Conservation (phyloP, 371 early-diverging fungal genomes). For the Mortierella polycephala region DNA sequence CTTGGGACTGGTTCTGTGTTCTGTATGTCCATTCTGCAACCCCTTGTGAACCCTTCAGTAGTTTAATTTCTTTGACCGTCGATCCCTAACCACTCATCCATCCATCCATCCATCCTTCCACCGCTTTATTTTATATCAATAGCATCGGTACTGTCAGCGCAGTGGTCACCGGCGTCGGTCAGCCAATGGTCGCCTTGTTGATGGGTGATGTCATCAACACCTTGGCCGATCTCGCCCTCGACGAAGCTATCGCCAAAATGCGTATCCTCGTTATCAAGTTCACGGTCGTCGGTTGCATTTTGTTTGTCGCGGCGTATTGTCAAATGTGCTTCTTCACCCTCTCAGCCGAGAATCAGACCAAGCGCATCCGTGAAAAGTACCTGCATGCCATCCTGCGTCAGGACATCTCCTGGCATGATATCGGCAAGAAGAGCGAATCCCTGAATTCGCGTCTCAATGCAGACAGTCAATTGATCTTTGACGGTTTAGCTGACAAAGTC, state of each 20-base stretch:
- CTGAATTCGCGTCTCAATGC: conserved; percentile 81
- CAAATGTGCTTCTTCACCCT: conserved; percentile 62
- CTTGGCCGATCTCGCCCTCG: conserved; percentile 24
- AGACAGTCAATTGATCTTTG: conserved; percentile 84
- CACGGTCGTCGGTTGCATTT: conserved; percentile 61
- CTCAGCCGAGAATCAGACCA: conserved; percentile 61
- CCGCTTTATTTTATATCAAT: not conserved
- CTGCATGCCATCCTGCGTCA: conserved; percentile 87
- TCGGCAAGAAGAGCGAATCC: conserved; percentile 74
- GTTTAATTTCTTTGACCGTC: not conserved
- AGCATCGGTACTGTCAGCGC: conserved; percentile 46
- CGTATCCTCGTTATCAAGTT: conserved; percentile 47
- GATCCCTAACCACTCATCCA: not conserved
- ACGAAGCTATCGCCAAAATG: conserved; percentile 43
- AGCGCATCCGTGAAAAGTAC: conserved; percentile 73
- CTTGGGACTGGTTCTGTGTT: conserved; percentile 68
- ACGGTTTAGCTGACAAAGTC: conserved; percentile 90
- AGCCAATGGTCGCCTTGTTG: conserved; percentile 56
- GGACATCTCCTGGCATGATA: conserved; percentile 93
- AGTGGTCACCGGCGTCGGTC: conserved; percentile 42
- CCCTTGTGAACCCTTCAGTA: not conserved
- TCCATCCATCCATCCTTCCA: not conserved
- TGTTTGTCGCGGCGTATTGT: conserved; percentile 59
- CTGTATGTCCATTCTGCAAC: conserved; percentile 51
- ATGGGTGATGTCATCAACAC: conserved; percentile 55